Evolutionary conservation across 495 filamentous ascomycete species (phyloP).

Genomic region (Trichoderma erinaceum): DNA sequence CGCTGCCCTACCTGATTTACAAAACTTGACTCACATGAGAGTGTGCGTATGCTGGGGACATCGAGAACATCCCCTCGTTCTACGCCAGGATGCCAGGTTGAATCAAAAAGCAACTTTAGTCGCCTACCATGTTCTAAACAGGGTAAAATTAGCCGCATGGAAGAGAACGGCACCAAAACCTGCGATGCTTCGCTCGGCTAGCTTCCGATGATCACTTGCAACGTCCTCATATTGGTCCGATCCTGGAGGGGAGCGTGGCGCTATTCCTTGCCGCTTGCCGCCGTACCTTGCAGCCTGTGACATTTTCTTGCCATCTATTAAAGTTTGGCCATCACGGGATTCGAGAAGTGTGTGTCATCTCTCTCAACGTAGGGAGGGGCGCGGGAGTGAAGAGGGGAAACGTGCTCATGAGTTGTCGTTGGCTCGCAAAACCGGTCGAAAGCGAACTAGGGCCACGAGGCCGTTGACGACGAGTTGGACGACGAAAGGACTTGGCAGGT

Average conservation of each 20-base stretch:
- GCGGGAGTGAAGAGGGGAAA: neutral
- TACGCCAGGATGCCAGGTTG: neutral
- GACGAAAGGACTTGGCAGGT: neutral
- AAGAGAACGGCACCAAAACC: neutral
- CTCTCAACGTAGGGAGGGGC: no score
- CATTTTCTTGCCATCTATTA: neutral
- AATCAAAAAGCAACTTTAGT: neutral
- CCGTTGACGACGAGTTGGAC: neutral
- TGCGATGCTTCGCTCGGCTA: neutral
- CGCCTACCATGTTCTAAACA: neutral
- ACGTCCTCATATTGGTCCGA: neutral
- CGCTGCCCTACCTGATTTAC: no score
- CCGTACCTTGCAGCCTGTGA: conserved; percentile 11
- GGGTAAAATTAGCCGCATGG: neutral
- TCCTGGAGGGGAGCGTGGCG: neutral
- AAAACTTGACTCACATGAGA: no score
- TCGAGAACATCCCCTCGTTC: no score
- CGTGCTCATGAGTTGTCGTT: neutral
- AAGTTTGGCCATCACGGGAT: neutral
- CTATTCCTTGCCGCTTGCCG: neutral
- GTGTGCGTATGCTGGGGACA: no score
- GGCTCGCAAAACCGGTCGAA: conserved; percentile 2
- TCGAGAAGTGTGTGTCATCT: neutral
- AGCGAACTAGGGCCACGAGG: neutral
- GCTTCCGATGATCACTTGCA: neutral